Base-by-base conservation (phyloP, 148 eudicot species). In the Silene latifolia region DNA sequence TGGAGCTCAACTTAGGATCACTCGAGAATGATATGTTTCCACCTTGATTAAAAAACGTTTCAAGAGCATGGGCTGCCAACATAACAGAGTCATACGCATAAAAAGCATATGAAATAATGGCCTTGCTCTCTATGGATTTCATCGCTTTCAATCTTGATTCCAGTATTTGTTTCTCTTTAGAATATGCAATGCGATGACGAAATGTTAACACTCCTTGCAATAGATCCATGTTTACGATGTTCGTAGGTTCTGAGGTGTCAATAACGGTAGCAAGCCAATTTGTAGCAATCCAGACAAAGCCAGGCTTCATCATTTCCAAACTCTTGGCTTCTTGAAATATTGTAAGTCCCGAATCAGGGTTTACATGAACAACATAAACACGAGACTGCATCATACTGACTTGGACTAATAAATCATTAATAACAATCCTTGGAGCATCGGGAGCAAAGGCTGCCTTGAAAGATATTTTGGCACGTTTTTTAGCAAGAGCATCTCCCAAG, bases 61-160 rank as follows among this genome's bases (percentile, higher is more conserved):
- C 92, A 69, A 93, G 91, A 70, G 96, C 92, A 32, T 64, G 83
- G 17, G 98, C 96, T 58, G 93, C 82, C 62, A 88, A 63, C 96
- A 91, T 89, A n/a, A 93, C 88, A 35, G 97, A 83, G 81, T 93
- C 98, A 80, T 93, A 93, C 63, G 98, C 97, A 76, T 90, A 93
- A 13, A 90, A 83, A 8, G 96, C 89, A 78, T 89, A 93, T 3
- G 98, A 87, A 76, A 84, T 91, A 51, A 88, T 79, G 61, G 78
- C 82, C 2, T 81, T 74, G 19, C 81, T 83, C 48, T 79, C 83
- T 24, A 74, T 82, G 72, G 78, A 70, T 64, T 85, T 90, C 44
- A 87, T 67, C 14, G 46, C 67, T 75, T 82, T 84, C 93, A 90
- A 93, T 61, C 83, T 72, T 44, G 88, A 78, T 24, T 67, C 66